Base-by-base conservation (phyloP, 2,329 filamentous ascomycete species). In the Trichoderma arundinaceum region DNA sequence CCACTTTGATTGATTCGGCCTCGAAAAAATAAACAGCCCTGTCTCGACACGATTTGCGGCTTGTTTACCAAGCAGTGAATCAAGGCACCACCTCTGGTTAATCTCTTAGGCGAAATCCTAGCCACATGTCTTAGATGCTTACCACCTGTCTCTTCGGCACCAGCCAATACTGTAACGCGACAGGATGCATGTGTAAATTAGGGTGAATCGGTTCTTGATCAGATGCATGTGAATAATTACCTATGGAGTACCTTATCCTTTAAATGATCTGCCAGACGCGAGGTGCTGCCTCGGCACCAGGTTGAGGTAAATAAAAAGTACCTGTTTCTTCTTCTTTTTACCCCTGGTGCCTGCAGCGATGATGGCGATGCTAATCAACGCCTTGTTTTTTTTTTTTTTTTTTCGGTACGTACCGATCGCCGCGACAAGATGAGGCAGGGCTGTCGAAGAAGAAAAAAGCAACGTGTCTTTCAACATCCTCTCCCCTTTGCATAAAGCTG, bases 81-180 rank as follows among this genome's bases (percentile, higher is more conserved):
- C n/a, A 9, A n/a, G 15, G 33, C n/a, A 33, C 13, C 35, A 46
- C 7, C 6, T 13, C 28, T 15, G n/a, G 35, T 7, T 22, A 48
- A 38, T 52, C 58, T 19, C 10, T 10, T 41, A 33, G 35, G 6
- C 28, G 13, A 51, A n/a, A 4, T 41, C 13, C 46, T 35, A 52
- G 38, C 12, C 59, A 53, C 59, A 62, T n/a, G 59, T 62, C 48
- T 62, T 43, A 49, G 58, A 52, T 52, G 15, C 28, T 38, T 10
- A 15, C 28, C 9, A 17, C 54, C n/a, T 46, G 17, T 46, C 9
- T 46, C 15, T 46, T 46, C 8, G 39, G 13, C 13, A 41, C 39
- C 13, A 41, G 9, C 13, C 58, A 44, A 54, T 53, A 54, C 22
- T 62, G 49, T 38, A 52, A 51, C 58, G 58, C 58, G 46, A 61